Percentiles rank a stretch among this genome's conserved stretches.
phyloP scores from a whole-genome alignment of 1,284 basidiomycete genomes.

The Cryptococcus sp. region DNA sequence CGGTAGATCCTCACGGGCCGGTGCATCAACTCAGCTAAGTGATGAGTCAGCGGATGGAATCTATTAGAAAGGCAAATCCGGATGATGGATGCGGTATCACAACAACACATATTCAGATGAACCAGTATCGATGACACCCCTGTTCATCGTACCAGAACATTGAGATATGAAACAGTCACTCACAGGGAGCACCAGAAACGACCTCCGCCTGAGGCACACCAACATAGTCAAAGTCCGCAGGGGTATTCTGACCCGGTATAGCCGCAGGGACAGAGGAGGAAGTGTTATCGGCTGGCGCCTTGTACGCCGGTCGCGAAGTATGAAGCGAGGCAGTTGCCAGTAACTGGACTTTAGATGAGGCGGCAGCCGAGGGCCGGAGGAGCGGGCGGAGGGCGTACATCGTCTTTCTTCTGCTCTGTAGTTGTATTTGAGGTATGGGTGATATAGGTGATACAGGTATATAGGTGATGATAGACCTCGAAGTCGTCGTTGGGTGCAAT shows the following conservation, averaged over 20 bases:
- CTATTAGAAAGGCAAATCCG: background rate
- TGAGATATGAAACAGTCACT: conserved; percentile 12
- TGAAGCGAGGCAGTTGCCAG: conserved; percentile 4
- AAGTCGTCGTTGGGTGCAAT: too few species aligned
- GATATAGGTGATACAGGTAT: background rate
- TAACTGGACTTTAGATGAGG: background rate
- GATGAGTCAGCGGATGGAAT: background rate
- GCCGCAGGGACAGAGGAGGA: conserved; percentile 9
- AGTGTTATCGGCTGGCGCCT: conserved; percentile 6
- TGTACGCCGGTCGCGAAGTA: conserved; percentile 7
- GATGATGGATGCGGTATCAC: background rate
- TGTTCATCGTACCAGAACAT: too few species aligned
- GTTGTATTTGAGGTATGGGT: background rate
- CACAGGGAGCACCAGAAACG: conserved; percentile 52
- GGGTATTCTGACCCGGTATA: conserved; percentile 10
- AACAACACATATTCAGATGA: too few species aligned
- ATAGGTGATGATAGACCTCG: background rate
- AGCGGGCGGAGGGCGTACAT: conserved; percentile 17
- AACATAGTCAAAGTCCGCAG: conserved; percentile 11
- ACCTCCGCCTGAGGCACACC: conserved; percentile 38
- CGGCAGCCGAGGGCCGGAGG: conserved; percentile 3
- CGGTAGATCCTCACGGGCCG: conserved; percentile 91
- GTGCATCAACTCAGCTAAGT: conserved; percentile 76
- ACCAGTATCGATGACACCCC: too few species aligned
- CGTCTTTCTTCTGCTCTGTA: background rate